Percentiles rank a stretch among this genome's conserved stretches.
These are phyloP conservation scores for Entamoeba invadens DNA, from an alignment of 208 protist genomes.

Conservation along the genomic window DNA sequence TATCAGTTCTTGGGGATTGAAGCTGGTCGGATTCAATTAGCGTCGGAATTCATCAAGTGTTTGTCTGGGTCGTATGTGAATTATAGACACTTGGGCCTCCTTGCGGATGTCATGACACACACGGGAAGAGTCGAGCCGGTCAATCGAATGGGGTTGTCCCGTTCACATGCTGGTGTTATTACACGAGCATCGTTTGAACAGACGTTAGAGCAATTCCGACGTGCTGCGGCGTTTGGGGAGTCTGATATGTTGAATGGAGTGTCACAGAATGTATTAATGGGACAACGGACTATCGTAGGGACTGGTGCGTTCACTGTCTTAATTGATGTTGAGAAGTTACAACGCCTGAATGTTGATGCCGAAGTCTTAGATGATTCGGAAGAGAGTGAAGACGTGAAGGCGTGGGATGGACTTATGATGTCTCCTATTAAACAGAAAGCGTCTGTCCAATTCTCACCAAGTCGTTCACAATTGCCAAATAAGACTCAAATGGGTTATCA, in stretches of 20 bases:
- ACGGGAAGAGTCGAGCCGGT: slow-evolving; percentile 67
- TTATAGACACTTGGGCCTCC: slow-evolving; percentile 85
- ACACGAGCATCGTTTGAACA: slow-evolving; percentile 97
- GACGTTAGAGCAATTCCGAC: slow-evolving; percentile 92
- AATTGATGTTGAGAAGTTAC: slow-evolving; percentile 53
- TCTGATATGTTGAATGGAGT: slow-evolving; percentile 75
- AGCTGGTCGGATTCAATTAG: slow-evolving; percentile 52
- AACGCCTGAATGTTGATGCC: not conserved
- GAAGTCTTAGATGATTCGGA: not conserved
- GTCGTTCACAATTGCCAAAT: too few species aligned
- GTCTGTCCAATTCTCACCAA: too few species aligned
- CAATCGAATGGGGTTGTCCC: slow-evolving; percentile 79
- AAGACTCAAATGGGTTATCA: too few species aligned
- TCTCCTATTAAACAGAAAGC: not conserved
- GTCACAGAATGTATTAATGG: slow-evolving; percentile 89
- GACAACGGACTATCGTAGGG: slow-evolving; percentile 76
- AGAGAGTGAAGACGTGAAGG: not conserved
- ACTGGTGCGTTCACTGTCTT: slow-evolving; percentile 85
- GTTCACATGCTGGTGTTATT: slow-evolving; percentile 73
- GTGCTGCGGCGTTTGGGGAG: slow-evolving; percentile 81
- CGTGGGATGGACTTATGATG: not conserved
- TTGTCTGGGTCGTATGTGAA: slow-evolving; percentile 83
- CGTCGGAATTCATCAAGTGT: slow-evolving; percentile 47
- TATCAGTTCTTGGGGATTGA: slow-evolving; percentile 78
- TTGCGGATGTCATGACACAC: slow-evolving; percentile 93